Evolutionary conservation across 306 rosid genomes (phyloP).

Genomic region (Cyamopsis tetragonoloba): DNA sequence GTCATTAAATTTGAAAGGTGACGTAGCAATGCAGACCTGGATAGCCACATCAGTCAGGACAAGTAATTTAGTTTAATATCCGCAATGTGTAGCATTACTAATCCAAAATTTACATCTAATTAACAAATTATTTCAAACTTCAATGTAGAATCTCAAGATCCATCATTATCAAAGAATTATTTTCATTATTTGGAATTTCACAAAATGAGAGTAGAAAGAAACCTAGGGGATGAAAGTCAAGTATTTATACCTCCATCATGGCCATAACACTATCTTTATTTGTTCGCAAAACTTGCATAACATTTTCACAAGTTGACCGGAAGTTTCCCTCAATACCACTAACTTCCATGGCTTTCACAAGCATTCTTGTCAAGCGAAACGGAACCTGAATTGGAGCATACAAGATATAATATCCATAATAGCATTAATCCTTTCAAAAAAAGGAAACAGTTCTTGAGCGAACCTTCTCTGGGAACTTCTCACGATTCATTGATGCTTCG

Average conservation of each 20-base stretch:
- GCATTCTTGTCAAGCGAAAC: constrained; percentile 98
- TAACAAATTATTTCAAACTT: not conserved
- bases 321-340: constrained; percentile 98
- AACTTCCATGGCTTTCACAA: constrained; percentile 98
- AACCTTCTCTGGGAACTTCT: constrained; percentile 97
- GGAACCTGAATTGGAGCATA: constrained; percentile 61
- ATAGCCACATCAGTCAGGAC: not conserved
- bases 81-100: not conserved
- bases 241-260: constrained; percentile 89
- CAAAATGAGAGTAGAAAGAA: not conserved
- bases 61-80: not conserved
- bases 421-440: not conserved
- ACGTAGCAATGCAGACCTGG: not conserved
- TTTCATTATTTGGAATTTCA: not conserved
- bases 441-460: not conserved
- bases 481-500: constrained; percentile 97
- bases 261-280: constrained; percentile 94
- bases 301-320: constrained; percentile 97
- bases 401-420: constrained; percentile 22
- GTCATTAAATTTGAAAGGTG: not conserved
- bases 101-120: not conserved
- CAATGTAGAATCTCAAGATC: not conserved
- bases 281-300: constrained; percentile 89
- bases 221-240: not conserved
- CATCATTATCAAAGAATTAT: not conserved